A percentile compares a stretch with the other conserved stretches of the same genome.
Conservation (phyloP, 164 flowering plant genomes). For the Macadamia tetraphylla region DNA sequence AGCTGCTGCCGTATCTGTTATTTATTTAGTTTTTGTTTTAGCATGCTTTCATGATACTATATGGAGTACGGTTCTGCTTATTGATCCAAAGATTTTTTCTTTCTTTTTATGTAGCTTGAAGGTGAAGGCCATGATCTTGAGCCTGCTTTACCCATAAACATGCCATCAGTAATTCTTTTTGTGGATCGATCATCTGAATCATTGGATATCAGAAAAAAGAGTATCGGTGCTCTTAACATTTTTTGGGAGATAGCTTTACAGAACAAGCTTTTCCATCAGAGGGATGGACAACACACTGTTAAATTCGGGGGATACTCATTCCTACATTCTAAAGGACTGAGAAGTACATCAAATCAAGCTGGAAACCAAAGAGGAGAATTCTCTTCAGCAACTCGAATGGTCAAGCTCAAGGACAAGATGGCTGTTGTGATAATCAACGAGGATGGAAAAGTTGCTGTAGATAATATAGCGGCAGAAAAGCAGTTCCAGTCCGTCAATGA, state of each 20-base stretch:
- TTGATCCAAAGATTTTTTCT: conserved; percentile 5
- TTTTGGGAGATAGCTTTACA: conserved; percentile 54
- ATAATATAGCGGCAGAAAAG: conserved; percentile 32
- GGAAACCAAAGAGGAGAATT: conserved; percentile 25
- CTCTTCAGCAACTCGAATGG: conserved; percentile 22
- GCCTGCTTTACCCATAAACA: conserved; percentile 50
- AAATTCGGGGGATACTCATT: conserved; percentile 13
- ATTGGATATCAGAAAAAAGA: conserved; percentile 36
- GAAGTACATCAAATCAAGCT: conserved; percentile 8
- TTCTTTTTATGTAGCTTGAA: conserved; percentile 45
- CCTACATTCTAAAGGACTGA: conserved; percentile 22
- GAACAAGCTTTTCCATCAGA: conserved; percentile 19
- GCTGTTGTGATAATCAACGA: conserved; percentile 56
- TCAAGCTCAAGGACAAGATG: conserved; percentile 42
- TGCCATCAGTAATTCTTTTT: conserved; percentile 72
- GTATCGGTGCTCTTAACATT: conserved; percentile 51
- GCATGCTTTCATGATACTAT: not conserved
- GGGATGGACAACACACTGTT: conserved; percentile 13
- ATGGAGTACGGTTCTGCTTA: not conserved
- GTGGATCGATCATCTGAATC: conserved; percentile 81
- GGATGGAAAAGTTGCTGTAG: conserved; percentile 41
- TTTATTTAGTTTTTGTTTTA: not conserved
- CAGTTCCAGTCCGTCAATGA: conserved; percentile 56
- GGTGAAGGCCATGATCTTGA: conserved; percentile 40
- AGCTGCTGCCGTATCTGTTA: too few species aligned